phyloP scores from a whole-genome alignment of 768 basidiomycete species.

The Russula ochroleuca region DNA sequence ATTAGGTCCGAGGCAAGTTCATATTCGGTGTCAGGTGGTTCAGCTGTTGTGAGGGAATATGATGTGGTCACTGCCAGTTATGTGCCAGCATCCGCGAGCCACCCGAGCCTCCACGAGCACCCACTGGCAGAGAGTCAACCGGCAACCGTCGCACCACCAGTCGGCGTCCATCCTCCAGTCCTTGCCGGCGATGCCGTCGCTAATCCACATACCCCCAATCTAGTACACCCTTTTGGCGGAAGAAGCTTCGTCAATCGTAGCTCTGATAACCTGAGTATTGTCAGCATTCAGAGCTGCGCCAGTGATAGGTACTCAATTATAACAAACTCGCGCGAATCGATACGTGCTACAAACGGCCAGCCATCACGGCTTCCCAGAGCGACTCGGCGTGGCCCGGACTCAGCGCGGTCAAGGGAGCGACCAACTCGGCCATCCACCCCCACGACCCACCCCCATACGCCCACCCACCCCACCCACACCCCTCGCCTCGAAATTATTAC shows the following conservation, averaged over 20 bases:
- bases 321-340: slow-evolving; percentile 5
- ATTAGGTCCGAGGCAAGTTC: neutral
- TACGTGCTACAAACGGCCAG: neutral
- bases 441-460: neutral
- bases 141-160: too few relatives aligned
- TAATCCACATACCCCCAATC: too few relatives aligned
- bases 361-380: slow-evolving; percentile 4
- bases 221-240: too few relatives aligned
- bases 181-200: too few relatives aligned
- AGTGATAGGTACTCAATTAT: slow-evolving; percentile 9
- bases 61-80: slow-evolving; percentile 2
- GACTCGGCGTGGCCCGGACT: neutral
- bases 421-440: slow-evolving; percentile 3
- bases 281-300: neutral
- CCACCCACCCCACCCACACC: neutral
- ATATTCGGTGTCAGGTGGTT: neutral
- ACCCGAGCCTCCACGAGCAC: too few relatives aligned
- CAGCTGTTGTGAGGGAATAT: slow-evolving; percentile 1
- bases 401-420: neutral
- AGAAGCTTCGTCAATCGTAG: too few relatives aligned
- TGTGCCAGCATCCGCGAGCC: slow-evolving; percentile 8
- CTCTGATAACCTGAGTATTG: too few relatives aligned
- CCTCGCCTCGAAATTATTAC: neutral
- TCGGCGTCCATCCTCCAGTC: too few relatives aligned
- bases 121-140: too few relatives aligned